Conservation (phyloP, 805 yeast genomes). For the Lipomyces japonicus region DNA sequence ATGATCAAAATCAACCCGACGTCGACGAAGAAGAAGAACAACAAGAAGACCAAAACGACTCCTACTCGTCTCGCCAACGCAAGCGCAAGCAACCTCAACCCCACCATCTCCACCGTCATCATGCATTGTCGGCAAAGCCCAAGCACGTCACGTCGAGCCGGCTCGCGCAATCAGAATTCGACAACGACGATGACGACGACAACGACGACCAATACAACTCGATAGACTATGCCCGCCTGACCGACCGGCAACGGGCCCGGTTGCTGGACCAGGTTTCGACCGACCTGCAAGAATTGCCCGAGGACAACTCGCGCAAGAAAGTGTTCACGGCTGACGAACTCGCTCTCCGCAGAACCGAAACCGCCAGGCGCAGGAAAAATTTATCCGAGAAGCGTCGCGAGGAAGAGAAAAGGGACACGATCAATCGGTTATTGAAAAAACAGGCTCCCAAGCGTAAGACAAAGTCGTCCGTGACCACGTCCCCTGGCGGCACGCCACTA, state of each 20-base stretch:
- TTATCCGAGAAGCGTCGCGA: conserved; percentile 76
- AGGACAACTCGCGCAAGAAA: conserved; percentile 40
- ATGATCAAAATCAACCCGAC: conserved; percentile 1
- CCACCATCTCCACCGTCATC: no score
- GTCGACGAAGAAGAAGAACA: conserved; percentile 7
- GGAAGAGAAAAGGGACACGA: conserved; percentile 88
- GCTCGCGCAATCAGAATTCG: no score
- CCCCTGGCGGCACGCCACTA: conserved; percentile 14
- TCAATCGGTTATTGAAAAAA: conserved; percentile 78
- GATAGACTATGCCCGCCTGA: conserved; percentile 34
- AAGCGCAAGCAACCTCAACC: no score
- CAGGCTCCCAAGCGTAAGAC: conserved; percentile 53
- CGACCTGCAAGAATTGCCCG: conserved; percentile 28
- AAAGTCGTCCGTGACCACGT: conserved; percentile 4
- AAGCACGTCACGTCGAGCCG: no score
- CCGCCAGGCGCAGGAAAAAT: conserved; percentile 82
- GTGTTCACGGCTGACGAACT: conserved; percentile 78
- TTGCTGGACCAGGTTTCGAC: conserved; percentile 30
- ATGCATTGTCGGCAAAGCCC: no score
- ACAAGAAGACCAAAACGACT: no score
- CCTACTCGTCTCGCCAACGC: no score
- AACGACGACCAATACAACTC: conserved; percentile 10
- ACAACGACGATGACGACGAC: no score
- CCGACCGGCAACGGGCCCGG: conserved; percentile 42
- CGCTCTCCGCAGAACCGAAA: conserved; percentile 76